Evolutionary conservation across 441 rosid genomes (phyloP).

Genomic region (Erysimum pusillum): DNA sequence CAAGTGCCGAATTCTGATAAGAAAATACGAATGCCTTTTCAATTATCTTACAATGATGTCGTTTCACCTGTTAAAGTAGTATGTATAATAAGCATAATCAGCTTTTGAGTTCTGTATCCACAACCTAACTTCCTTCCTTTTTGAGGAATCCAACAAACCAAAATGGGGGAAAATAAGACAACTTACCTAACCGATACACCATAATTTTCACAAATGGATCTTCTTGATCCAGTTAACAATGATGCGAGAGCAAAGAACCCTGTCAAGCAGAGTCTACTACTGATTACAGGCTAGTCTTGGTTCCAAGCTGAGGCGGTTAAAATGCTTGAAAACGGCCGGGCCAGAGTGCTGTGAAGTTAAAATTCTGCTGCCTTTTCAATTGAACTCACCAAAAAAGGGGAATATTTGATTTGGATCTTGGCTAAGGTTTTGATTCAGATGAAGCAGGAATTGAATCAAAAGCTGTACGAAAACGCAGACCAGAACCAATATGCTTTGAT

Average conservation of each 20-base stretch:
- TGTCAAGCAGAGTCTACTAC: constrained; percentile 29
- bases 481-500: constrained; percentile 70
- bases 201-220: constrained; percentile 38
- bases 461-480: constrained; percentile 75
- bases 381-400: constrained; percentile 19
- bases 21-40: constrained; percentile 1
- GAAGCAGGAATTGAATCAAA: constrained; percentile 51
- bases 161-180: neutral
- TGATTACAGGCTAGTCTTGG: constrained; percentile 26
- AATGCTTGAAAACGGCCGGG: constrained; percentile 19
- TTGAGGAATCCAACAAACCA: constrained; percentile 25
- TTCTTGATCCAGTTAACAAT: constrained; percentile 35
- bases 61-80: constrained; percentile 26
- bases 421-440: constrained; percentile 47
- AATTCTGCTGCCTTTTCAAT: constrained; percentile 30
- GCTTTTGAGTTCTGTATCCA: constrained; percentile 39
- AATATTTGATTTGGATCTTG: constrained; percentile 22
- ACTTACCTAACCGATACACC: constrained; percentile 28
- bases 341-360: constrained; percentile 23
- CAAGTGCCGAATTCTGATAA: constrained; percentile 15
- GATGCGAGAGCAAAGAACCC: constrained; percentile 22
- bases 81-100: constrained; percentile 39
- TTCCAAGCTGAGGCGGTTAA: constrained; percentile 28
- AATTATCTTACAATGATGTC: constrained; percentile 38
- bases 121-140: constrained; percentile 32